phyloP scores from a whole-genome alignment of 2,329 filamentous ascomycete genomes.

The Arthrobotrys iridis region DNA sequence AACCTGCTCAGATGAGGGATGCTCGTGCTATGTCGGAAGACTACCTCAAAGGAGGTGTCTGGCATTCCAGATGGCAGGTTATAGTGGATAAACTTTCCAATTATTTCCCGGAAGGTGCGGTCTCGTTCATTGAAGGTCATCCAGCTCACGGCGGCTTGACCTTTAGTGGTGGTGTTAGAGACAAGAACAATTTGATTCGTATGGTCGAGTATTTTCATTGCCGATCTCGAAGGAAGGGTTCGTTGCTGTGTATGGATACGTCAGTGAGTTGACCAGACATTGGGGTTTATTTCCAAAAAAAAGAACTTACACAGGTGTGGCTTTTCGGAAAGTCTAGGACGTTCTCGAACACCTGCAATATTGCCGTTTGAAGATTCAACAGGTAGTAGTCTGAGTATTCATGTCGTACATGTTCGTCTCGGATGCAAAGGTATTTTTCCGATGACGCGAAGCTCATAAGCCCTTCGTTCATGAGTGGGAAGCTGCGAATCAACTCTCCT shows the following conservation, averaged over 20 bases:
- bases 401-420: slow-evolving; percentile 1
- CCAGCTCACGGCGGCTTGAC: background rate
- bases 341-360: background rate
- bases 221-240: background rate
- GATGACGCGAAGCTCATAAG: slow-evolving; percentile 14
- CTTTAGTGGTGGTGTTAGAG: background rate
- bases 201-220: background rate
- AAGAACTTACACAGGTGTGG: background rate
- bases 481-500: slow-evolving; percentile 14
- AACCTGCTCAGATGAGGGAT: background rate
- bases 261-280: background rate
- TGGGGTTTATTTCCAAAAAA: background rate
- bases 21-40: background rate
- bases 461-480: slow-evolving; percentile 20
- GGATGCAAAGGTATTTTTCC: slow-evolving; percentile 10
- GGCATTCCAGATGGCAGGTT: background rate
- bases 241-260: background rate
- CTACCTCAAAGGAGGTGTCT: background rate
- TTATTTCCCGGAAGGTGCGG: background rate
- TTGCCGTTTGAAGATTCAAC: background rate
- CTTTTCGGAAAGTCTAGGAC: slow-evolving; percentile 1
- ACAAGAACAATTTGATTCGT: background rate
- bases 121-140: slow-evolving; percentile 6
- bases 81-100: background rate
- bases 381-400: slow-evolving; percentile 24